Conservation (phyloP, 2,329 filamentous ascomycete genomes). For the Phaeosphaeria sp. region DNA sequence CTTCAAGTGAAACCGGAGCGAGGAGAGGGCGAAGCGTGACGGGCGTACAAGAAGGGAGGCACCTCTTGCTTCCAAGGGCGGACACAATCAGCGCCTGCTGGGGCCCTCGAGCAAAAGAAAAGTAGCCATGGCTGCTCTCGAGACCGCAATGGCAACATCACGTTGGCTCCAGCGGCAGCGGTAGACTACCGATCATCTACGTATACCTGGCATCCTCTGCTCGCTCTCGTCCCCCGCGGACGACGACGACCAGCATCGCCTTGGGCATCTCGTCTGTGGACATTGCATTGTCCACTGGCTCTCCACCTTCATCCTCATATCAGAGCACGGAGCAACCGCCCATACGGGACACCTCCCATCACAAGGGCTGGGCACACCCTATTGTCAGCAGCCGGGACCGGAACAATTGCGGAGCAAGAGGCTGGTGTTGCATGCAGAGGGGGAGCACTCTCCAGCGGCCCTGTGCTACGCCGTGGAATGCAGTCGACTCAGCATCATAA, state of each 20-base stretch:
- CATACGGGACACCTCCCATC: conserved; percentile 1
- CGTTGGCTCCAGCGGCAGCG: conserved; percentile 21
- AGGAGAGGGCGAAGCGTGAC: conserved; percentile 36
- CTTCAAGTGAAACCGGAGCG: conserved; percentile 45
- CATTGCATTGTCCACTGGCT: conserved; percentile 14
- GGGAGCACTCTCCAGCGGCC: conserved; percentile 17
- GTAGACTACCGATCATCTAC: not conserved
- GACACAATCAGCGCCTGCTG: conserved; percentile 35
- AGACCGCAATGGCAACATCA: conserved; percentile 28
- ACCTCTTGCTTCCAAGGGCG: conserved; percentile 35
- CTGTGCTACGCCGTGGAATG: conserved; percentile 33
- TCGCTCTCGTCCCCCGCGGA: not conserved
- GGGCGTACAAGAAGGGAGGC: conserved; percentile 45
- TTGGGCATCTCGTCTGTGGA: conserved; percentile 13
- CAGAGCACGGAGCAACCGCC: conserved; percentile 2
- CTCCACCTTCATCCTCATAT: conserved; percentile 7
- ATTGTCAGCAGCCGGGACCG: conserved; percentile 17
- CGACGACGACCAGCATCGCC: conserved; percentile 18
- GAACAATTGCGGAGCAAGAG: conserved; percentile 29
- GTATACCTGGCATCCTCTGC: conserved; percentile 5
- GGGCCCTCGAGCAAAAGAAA: conserved; percentile 43
- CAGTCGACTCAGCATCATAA: conserved; percentile 25
- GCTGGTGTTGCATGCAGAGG: conserved; percentile 34
- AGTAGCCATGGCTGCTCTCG: conserved; percentile 29
- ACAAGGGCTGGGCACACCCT: not conserved